Conservation (phyloP, 1,284 basidiomycete species). For the Entoloma clypeatum region DNA sequence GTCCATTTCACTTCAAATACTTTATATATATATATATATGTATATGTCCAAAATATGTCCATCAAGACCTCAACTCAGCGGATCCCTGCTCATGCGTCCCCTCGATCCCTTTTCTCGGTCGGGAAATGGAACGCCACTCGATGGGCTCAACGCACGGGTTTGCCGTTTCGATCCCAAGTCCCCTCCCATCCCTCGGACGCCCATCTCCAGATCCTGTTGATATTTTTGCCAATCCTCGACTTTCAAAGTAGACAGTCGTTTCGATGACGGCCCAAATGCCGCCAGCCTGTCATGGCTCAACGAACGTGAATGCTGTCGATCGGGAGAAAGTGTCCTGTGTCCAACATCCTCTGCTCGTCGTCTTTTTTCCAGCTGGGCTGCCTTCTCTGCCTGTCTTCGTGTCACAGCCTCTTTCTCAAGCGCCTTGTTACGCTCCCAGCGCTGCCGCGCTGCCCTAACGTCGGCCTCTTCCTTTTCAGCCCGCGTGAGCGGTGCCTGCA, state of each 20-base stretch:
- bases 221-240: constrained; percentile 80
- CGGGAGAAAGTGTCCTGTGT: constrained; percentile 26
- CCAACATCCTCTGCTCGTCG: constrained; percentile 41
- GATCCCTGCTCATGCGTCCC: constrained; percentile 13
- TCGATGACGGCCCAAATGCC: constrained; percentile 44
- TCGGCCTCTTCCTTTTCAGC: constrained; percentile 70
- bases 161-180: constrained; percentile 31
- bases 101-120: constrained; percentile 18
- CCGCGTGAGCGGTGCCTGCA: constrained; percentile 72
- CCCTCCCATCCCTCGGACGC: constrained; percentile 12
- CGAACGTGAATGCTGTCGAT: constrained; percentile 44
- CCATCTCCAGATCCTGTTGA: constrained; percentile 49
- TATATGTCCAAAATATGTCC: constrained; percentile 9
- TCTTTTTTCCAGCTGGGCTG: constrained; percentile 49
- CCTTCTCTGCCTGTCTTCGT: constrained; percentile 67
- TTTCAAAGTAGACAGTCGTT: constrained; percentile 67
- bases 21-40: no score
- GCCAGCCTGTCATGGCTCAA: constrained; percentile 60
- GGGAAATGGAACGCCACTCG: constrained; percentile 50
- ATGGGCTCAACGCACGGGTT: constrained; percentile 26
- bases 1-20: no score
- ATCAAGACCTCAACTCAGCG: constrained; percentile 10
- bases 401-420: constrained; percentile 66
- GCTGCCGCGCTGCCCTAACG: constrained; percentile 59
- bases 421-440: constrained; percentile 73